Base-by-base conservation (phyloP, 31 red algal genomes). In the Odonthalia washingtoniensis region DNA sequence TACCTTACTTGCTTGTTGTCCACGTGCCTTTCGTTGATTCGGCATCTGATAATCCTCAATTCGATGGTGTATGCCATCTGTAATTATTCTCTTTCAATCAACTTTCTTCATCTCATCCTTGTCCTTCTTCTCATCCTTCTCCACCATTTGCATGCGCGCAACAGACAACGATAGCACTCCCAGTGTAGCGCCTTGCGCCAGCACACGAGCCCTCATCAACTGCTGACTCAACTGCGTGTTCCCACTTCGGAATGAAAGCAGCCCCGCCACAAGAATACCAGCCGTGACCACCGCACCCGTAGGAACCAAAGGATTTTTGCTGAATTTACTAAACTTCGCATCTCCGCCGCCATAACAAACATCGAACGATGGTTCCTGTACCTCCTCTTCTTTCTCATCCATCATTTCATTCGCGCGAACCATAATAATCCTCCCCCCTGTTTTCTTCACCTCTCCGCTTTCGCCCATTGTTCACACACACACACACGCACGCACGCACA, bases 221-320 rank as follows among this genome's bases (percentile, higher is more conserved):
- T 84, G 80, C 74, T 96, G 94, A 46, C 83, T 88, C 84, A 89
- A 87, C 28, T 72, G 35, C 44, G 34, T 40, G 74, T 92, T 91
- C 4, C 94, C 94, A 44, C 63, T 40, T 31, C 82, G 74, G 53
- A 96, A 96, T 16, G 94, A 88, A 30, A 91, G 36, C 57, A 96
- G 74, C 16, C 94, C 94, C 2, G 41, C 89, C 35, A 73, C 64
- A 12, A 96, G 78, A 43, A 96, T 85, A 26, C 45, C 85, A 41
- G 74, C 94, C 1, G 94, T 96, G 18, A 77, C 70, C 1, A 88
- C 24, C 31, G 94, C 94, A 41, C 94, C 94, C 30, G 75, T 73
- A 0, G 89, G 89, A 43, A 96, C 94, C 52, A 87, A 70, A 35
- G 94, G 94, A 73, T 96, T 96, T 68, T 95, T 95, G 35, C 69